Evolutionary conservation across 257 asterid genomes (phyloP), one percentile per base, ranked within the genome.

Genomic region (Echites panduratus): DNA sequence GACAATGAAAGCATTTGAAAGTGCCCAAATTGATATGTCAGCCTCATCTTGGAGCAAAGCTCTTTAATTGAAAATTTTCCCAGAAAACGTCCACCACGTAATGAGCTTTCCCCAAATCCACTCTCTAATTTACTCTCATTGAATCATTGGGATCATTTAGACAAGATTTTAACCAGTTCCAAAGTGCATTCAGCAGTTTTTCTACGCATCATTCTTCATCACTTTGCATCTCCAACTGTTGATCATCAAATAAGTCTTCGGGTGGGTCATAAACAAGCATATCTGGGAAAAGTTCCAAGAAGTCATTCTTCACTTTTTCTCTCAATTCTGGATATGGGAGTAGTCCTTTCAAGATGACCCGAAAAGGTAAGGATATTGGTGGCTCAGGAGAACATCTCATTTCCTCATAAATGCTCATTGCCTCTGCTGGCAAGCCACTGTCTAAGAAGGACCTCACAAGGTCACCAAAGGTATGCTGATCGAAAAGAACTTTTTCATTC

Each of bases 391-490:
- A 91, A 70, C 79, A 43, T 82, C 95, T 89, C 97, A 91, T 94
- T 71, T 94, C 96, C n/a, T 89, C 85, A 35, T 91, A 94, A 71
- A 89, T 83, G 27, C 82, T 62, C 98, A 91, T 91, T 19, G 98
- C 99, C 79, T 89, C 96, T 45, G 76, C 79, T 4, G 88, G 89
- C 79, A 84, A 71, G 43, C 92, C 91, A 41, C 84, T 73, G 71
- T 89, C 95, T 52, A 88, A 77, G 79, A 91, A 94, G 19, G 98
- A 96, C 85, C 96, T 83, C 45, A 94, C 65, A n/a, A 94, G 89
- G 75, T 91, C 97, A 50, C 99, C 97, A 77, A 91, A 94, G 2
- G 97, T 94, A 68, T 89, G 99, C 83, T 94, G 99, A 82, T 94
- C 97, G 61, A 94, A 94, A 80, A 83, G 90, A 54, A 94, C 93